Base-by-base conservation (phyloP, 305 asterid genomes). In the Rubia tinctorum region DNA sequence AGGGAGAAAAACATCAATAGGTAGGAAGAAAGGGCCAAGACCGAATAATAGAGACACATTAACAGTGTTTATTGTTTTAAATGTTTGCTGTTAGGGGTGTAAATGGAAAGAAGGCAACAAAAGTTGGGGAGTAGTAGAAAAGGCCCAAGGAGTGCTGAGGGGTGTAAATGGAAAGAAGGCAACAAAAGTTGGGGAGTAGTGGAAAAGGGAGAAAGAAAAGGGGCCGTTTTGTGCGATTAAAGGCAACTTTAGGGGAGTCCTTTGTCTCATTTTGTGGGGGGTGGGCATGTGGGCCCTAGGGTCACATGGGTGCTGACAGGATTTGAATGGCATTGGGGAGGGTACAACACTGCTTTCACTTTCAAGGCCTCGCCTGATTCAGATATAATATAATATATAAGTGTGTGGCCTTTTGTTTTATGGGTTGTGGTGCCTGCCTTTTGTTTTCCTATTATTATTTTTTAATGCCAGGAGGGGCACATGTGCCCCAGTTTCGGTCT, bases 291-390 rank as follows among this genome's bases (percentile, higher is more conserved):
- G 64, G 64, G 34, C 86, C 86, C 78, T 65, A 69, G 63, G 44
- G 73, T 82, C 88, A 84, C 88, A 80, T 84, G 88, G 84, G 70
- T 55, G 49, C 84, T 80, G 83, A 79, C 85, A 81, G 72, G 43
- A 69, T 82, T 81, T 75, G 82, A 80, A 75, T 77, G 82, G 85
- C 73, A 74, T 76, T 75, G 65, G 78, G 82, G 82, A 71, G 80
- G 83, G 82, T 73, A 78, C 86, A 72, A 44, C 78, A 76, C 76
- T 68, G 69, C 80, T 76, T 77, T 82, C 84, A 69, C 83, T 84
- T 77, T 79, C 88, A 75, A 20, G 71, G 71, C 27, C 34, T 61
- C 14, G 73, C 73, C 75, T 75, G 71, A 73, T 72, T 75, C 72
- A 72, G 68, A 72, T 64, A 67, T 63, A 64, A 51, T n/a, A n/a